Conservation (phyloP, 805 yeast genomes). For the Candida cerambycidarum region DNA sequence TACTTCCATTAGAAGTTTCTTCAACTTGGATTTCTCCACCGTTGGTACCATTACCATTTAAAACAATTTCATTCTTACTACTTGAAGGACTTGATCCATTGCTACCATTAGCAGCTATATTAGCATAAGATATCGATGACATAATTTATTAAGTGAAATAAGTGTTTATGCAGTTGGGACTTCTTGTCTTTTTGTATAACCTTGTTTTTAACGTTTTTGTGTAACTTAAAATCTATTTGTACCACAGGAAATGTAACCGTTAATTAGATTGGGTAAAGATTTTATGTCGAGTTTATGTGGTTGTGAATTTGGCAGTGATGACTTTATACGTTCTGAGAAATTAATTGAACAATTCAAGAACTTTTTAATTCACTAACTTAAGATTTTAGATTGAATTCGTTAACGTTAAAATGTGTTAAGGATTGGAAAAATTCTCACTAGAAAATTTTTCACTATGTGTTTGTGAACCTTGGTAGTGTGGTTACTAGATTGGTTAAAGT, state of each 20-base stretch:
- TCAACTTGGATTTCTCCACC: too few relatives aligned
- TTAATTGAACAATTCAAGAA: not conserved
- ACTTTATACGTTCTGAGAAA: not conserved
- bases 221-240: not conserved
- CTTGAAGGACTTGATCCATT: slow-evolving; percentile 14
- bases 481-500: not conserved
- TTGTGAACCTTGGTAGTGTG: not conserved
- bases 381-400: not conserved
- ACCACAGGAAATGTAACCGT: not conserved
- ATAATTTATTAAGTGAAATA: too few relatives aligned
- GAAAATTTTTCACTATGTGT: slow-evolving; percentile 6
- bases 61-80: not conserved
- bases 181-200: not conserved
- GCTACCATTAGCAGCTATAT: slow-evolving; percentile 40
- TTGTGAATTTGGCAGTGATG: too few relatives aligned
- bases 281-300: not conserved
- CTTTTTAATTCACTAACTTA: not conserved
- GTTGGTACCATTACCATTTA: slow-evolving; percentile 9
- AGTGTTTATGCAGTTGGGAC: not conserved
- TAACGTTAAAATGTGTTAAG: not conserved
- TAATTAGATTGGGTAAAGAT: too few relatives aligned
- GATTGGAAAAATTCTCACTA: slow-evolving; percentile 8
- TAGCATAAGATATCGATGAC: slow-evolving; percentile 37
- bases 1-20: not conserved
- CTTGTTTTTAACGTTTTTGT: too few relatives aligned